Evolutionary conservation across 352 stramenopile genomes (phyloP), one percentile per base, ranked within the genome.

Genomic region (Pythium phragmitis): DNA sequence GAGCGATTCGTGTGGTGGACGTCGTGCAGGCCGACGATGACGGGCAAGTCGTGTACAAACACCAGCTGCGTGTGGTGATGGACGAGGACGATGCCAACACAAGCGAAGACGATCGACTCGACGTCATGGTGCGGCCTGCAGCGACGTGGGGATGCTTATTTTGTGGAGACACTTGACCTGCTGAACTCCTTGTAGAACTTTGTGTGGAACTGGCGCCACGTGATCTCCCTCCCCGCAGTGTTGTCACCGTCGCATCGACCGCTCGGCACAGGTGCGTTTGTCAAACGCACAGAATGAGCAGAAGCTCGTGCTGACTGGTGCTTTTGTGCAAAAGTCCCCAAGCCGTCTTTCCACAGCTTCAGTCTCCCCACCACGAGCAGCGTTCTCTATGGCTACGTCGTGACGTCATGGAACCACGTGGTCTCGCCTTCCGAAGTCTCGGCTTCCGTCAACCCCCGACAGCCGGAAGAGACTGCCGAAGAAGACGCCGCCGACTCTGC

Each of bases 331-430:
- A 52, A 36, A 82, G 72, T 62, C 12, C 72, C 74, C 0, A 67
- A 63, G 21, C 28, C 72, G 2, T 65, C 67, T 0, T 69, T 86
- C 16, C 77, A 82, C 34, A 72, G 77, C n/a, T 87, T 89, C 50
- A 51, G 84, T 52, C 13, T 82, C 1, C 67, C 74, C 6, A 57
- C 34, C 0, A 37, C 57, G 28, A 13, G 55, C 3, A n/a, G n/a
- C 16, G n/a, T 30, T 0, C 34, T 83, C 7, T 76, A 74, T 48
- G 75, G 77, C 9, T 65, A 79, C 34, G 80, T 76, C 17, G 64
- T 86, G 9, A 81, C 68, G 2, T 52, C 68, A 12, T 82, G 76
- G 73, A 12, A 36, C n/a, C 55, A 46, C 12, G n/a, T 17, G 37
- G 23, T 9, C n/a, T 26, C 59, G 48, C 21, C 8, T 6, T 39